These are phyloP conservation scores for Pestalotiopsis sp. DNA, from an alignment of 2,329 filamentous ascomycete species.

Conservation along the genomic window DNA sequence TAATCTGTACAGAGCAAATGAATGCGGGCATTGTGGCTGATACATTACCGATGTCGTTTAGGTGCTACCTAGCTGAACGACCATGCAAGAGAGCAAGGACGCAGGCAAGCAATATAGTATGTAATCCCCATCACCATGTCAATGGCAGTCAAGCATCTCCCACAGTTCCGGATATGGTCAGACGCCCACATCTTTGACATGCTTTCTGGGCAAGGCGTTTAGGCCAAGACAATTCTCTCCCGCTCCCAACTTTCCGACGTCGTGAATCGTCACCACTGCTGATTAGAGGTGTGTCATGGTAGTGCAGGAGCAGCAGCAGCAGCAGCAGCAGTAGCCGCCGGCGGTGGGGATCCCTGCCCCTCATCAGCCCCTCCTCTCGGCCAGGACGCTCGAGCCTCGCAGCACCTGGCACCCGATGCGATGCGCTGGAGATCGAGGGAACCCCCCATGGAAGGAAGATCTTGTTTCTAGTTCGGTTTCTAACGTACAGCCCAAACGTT, in stretches of 20 bases:
- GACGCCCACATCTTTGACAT: background rate
- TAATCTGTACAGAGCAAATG: background rate
- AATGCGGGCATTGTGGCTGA: background rate
- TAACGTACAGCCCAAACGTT: background rate
- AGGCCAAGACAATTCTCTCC: too few species aligned
- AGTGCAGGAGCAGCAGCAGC: background rate
- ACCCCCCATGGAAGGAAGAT: constrained; percentile 3
- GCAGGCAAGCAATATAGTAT: background rate
- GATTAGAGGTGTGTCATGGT: background rate
- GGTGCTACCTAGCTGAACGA: background rate
- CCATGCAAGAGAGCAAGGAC: background rate
- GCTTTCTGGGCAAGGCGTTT: background rate
- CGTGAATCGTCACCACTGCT: background rate
- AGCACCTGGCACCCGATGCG: background rate
- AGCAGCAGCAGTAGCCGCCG: background rate
- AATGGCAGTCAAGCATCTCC: background rate
- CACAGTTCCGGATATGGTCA: background rate
- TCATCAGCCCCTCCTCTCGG: constrained; percentile 7
- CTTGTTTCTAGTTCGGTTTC: constrained; percentile 12
- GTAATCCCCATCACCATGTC: background rate
- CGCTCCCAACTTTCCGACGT: background rate
- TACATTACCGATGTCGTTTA: background rate
- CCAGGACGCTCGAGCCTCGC: background rate
- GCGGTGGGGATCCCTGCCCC: background rate
- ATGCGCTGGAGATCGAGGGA: background rate